Evolutionary conservation across 495 filamentous ascomycete genomes (phyloP).

Genomic region (Aspergillus leporis): DNA sequence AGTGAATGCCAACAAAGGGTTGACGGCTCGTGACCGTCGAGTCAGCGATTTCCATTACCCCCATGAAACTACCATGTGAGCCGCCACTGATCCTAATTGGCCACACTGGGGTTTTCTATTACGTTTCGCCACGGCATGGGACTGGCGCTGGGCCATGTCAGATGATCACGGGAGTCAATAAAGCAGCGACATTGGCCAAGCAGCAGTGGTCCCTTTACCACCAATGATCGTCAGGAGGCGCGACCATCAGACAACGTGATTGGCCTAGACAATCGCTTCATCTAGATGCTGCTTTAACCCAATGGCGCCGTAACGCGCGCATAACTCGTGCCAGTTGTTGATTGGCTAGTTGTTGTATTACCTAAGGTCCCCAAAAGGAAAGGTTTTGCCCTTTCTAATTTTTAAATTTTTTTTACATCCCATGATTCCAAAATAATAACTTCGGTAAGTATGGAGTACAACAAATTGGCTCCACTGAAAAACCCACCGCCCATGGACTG

Average conservation of each 20-base stretch:
- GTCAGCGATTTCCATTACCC: slow-evolving; percentile 34
- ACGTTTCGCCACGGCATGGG: slow-evolving; percentile 32
- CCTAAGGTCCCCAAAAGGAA: not conserved
- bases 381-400: not conserved
- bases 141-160: slow-evolving; percentile 27
- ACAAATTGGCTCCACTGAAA: slow-evolving; percentile 15
- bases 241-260: not conserved
- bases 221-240: slow-evolving; percentile 15
- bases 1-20: not conserved
- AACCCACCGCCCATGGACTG: slow-evolving; percentile 8
- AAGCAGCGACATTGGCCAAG: slow-evolving; percentile 16
- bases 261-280: slow-evolving; percentile 9
- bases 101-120: slow-evolving; percentile 36
- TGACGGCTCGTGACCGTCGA: slow-evolving; percentile 22
- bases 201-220: slow-evolving; percentile 10
- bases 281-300: slow-evolving; percentile 11
- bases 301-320: slow-evolving; percentile 15
- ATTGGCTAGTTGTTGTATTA: not conserved
- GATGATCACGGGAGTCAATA: slow-evolving; percentile 25
- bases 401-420: not conserved
- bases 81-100: slow-evolving; percentile 28
- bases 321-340: not conserved
- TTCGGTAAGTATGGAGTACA: slow-evolving; percentile 5
- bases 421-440: slow-evolving; percentile 2
- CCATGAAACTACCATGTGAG: slow-evolving; percentile 28